A percentile compares a stretch with the other conserved stretches of the same genome.
These are phyloP conservation scores for Dothistroma septosporum DNA, from an alignment of 2,329 filamentous ascomycete species.

Conservation along the genomic window DNA sequence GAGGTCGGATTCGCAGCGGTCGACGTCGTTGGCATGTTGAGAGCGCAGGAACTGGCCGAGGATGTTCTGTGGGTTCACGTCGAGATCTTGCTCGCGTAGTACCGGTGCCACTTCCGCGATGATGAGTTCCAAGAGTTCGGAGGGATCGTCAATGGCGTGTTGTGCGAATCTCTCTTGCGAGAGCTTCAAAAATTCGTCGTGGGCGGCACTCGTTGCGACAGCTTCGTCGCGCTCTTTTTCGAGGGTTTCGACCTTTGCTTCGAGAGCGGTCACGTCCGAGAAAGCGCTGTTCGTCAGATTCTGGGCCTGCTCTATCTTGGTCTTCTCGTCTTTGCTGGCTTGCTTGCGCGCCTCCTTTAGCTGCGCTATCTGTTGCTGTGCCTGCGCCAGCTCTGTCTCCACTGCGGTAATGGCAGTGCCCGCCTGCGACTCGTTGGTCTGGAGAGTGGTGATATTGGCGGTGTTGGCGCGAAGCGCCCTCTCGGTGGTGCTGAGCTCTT, in stretches of 20 bases:
- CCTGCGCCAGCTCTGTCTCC: not conserved
- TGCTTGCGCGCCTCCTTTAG: not conserved
- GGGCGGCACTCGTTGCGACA: not conserved
- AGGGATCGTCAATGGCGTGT: not conserved
- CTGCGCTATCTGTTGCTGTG: not conserved
- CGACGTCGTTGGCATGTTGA: not conserved
- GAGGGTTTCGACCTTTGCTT: not conserved
- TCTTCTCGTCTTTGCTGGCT: not conserved
- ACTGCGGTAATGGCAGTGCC: not conserved
- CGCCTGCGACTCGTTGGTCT: not conserved
- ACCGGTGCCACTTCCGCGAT: not conserved
- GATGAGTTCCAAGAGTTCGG: not conserved
- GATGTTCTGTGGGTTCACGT: not conserved
- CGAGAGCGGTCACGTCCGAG: not conserved
- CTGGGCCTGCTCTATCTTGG: not conserved
- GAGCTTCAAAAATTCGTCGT: not conserved
- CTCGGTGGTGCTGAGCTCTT: not conserved
- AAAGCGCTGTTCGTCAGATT: not conserved
- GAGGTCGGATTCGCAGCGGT: not conserved
- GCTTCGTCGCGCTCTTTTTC: not conserved
- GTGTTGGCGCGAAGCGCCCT: not conserved
- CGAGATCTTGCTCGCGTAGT: not conserved
- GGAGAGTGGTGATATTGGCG: not conserved
- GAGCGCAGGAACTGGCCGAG: not conserved
- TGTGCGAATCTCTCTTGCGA: not conserved